Evolutionary conservation across 768 basidiomycete species (phyloP), one percentile per base, ranked within the genome.

Genomic region (Amanita brunnescens): DNA sequence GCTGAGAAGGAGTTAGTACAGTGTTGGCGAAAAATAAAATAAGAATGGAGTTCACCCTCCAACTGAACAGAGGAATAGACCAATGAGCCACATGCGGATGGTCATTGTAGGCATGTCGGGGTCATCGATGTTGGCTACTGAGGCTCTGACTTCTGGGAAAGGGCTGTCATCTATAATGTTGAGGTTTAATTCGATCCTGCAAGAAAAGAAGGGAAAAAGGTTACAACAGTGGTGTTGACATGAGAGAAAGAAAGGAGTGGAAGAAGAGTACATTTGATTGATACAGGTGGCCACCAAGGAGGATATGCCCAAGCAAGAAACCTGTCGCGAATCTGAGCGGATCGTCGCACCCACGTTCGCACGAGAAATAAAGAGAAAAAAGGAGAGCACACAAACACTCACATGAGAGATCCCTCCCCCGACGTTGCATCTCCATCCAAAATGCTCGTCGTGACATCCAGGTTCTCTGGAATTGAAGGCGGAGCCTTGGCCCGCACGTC

Each of bases 91-190:
- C 79, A 91, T 89, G 14, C 96, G 81, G 37, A 95, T 61, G 0
- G 96, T 99, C 66, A 95, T 74, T 23, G 85, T 84, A 2, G 96
- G 95, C 93, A 98, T 97, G 54, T 96, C 93, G n/a, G 91, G 87
- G 67, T 99, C 96, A 64, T 99, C 96, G 56, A 93, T 86, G 60
- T 98, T 98, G 34, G 93, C 95, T 16, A 99, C 96, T 9, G 90
- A 91, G 0, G 91, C 92, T 26, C 95, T 80, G 6, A 99, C 96
- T 73, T 98, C 96, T 1, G 93, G 88, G 70, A 87, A 99, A 1
- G 95, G 96, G 55, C 88, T 91, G 64, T 99, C 95, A 70, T 97
- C 95, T 53, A 87, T 76, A 0, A 81, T 79, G 63, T 88, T 85
- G 56, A 90, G 83, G 68, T 89, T 87, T 54, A 88, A 88, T 63